Base-by-base conservation (phyloP, 1,284 basidiomycete species). In the Tylopilus orsonianus region DNA sequence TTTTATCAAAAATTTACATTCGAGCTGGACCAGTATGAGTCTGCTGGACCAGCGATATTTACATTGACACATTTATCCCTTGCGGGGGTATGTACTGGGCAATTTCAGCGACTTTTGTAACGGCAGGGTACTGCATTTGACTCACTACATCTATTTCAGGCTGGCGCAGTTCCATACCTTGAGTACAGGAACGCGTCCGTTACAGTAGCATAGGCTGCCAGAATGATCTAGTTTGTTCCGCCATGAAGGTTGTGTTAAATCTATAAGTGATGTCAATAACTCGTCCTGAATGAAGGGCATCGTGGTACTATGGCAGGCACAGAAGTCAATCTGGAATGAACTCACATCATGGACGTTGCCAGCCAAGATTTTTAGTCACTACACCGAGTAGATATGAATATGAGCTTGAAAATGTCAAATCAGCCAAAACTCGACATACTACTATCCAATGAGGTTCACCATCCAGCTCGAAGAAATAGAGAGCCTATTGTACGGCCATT, bases 1-100 rank as follows among this genome's bases (percentile, higher is more conserved):
- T 50, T 39, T 44, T 64, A 64, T 40, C 57, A 58, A 35, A 64
- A 56, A 34, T 58, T 66, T 14, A 56, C 48, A 9, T 50, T 54
- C 33, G 33, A 44, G 19, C 30, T 60, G 29, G 49, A 39, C 3
- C 45, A 50, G 29, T 54, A 62, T 33, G 18, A 56, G 35, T 44
- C 42, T 2, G 27, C 48, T 18, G 50, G 52, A 14, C 32, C 18
- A 38, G 61, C 43, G 2, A 52, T 60, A 39, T 65, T 61, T 40
- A 51, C 44, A 13, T 47, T 52, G 49, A 52, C 46, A 13, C 54
- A 58, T 24, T 45, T 62, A 10, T 62, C 45, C 35, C 45, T 64
- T 6, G 46, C 50, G 19, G 54, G 55, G 41, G 49, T 52, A 44
- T 20, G 51, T 50, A 6, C n/a, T 9, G 13, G 8, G 4, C 29